Evolutionary conservation across 2,329 filamentous ascomycete species (phyloP).

Genomic region (Cyphellophora europaea): DNA sequence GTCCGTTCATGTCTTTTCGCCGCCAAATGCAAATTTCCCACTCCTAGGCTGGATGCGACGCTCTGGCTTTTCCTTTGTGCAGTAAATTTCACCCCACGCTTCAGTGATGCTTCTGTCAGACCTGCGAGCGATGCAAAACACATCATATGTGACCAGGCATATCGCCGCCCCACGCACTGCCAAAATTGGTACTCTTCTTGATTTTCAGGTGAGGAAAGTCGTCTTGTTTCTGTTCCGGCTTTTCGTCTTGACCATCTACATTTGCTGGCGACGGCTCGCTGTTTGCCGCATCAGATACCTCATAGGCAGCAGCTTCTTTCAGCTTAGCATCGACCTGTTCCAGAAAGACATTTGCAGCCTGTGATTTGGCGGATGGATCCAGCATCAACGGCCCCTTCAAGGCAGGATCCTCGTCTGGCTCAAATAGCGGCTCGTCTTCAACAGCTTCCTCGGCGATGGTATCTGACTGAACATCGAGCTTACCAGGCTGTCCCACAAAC

Average conservation of each 20-base stretch:
- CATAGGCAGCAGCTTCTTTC: conserved; percentile 27
- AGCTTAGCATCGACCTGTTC: conserved; percentile 34
- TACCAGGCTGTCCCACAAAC: conserved; percentile 6
- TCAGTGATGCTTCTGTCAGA: no score
- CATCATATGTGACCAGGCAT: no score
- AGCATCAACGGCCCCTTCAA: conserved; percentile 34
- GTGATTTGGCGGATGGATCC: conserved; percentile 30
- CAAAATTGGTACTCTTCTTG: conserved; percentile 37
- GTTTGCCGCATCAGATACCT: conserved; percentile 11
- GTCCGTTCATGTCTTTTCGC: no score
- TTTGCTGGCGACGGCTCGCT: conserved; percentile 4
- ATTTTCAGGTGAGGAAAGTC: conserved; percentile 26
- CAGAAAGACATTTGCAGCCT: conserved; percentile 28
- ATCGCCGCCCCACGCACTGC: conserved; percentile 38
- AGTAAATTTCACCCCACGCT: no score
- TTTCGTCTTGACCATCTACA: conserved; percentile 16
- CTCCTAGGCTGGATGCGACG: no score
- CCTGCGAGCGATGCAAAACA: no score
- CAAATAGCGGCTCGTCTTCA: conserved; percentile 9
- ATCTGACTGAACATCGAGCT: neutral
- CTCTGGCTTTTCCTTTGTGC: no score
- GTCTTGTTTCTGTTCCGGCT: conserved; percentile 19
- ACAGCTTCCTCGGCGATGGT: conserved; percentile 4
- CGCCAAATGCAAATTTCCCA: no score
- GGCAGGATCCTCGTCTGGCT: conserved; percentile 32